Conservation (phyloP, 78 protist genomes). For the Speleostelium caveatum region DNA sequence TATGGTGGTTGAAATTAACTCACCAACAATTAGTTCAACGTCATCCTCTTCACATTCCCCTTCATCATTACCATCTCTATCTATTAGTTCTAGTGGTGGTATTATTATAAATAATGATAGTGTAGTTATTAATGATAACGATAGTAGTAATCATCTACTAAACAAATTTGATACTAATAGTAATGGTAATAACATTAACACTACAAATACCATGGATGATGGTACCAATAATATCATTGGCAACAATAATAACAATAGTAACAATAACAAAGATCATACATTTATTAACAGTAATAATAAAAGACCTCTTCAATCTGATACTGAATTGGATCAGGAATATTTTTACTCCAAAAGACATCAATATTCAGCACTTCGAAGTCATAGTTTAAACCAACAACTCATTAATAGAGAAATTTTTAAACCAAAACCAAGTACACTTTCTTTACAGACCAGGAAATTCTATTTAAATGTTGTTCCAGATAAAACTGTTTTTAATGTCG, state of each 20-base stretch:
- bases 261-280: not conserved
- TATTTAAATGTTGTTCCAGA: conserved; percentile 65
- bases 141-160: not conserved
- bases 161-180: not conserved
- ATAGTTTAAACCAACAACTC: conserved; percentile 29
- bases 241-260: not conserved
- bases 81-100: not conserved
- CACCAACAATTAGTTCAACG: conserved; percentile 20
- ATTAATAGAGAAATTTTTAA: conserved; percentile 20
- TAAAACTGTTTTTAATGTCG: conserved; percentile 69
- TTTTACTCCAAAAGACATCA: conserved; percentile 28
- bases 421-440: conserved; percentile 51
- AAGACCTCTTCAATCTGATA: conserved; percentile 12
- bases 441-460: conserved; percentile 52
- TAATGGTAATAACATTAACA: not conserved
- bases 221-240: not conserved
- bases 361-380: conserved; percentile 2
- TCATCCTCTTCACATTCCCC: not conserved
- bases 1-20: not conserved
- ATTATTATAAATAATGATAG: not conserved
- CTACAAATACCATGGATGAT: not conserved
- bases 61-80: too few species aligned
- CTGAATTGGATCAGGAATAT: conserved; percentile 30
- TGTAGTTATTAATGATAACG: not conserved
- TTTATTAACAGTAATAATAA: not conserved